Conservation (phyloP, 2,329 filamentous ascomycete species). For the Stemphylium vesicarium region DNA sequence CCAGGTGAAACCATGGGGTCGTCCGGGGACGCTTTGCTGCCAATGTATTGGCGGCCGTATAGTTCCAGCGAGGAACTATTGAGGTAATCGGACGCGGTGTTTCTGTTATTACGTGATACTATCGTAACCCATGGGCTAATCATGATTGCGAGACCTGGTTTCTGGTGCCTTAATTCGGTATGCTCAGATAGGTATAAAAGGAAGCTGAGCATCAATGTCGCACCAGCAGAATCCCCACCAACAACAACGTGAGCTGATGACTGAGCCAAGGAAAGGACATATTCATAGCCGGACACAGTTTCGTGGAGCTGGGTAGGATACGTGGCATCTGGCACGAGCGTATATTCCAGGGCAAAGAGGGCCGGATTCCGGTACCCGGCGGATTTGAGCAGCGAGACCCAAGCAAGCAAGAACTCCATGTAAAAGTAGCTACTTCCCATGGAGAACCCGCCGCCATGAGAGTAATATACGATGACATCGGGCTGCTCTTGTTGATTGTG, state of each 20-base stretch:
- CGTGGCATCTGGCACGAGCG: conserved; percentile 73
- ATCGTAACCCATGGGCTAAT: conserved; percentile 85
- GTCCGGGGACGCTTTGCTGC: conserved; percentile 55
- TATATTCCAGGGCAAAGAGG: conserved; percentile 81
- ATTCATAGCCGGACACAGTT: conserved; percentile 72
- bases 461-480: conserved; percentile 82
- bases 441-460: conserved; percentile 81
- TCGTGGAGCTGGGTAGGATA: conserved; percentile 78
- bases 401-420: conserved; percentile 76
- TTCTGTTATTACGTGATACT: conserved; percentile 69
- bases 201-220: conserved; percentile 73
- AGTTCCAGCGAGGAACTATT: conserved; percentile 68
- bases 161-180: conserved; percentile 50
- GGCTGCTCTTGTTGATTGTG: conserved; percentile 65
- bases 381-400: conserved; percentile 69
- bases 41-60: conserved; percentile 74
- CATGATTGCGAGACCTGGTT: conserved; percentile 69
- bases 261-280: conserved; percentile 65
- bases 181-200: conserved; percentile 69
- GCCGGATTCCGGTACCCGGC: conserved; percentile 76
- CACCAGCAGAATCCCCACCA: conserved; percentile 81
- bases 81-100: conserved; percentile 78
- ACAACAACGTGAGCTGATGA: conserved; percentile 71
- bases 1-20: conserved; percentile 74
- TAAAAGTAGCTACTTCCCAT: conserved; percentile 87